Percentiles rank a stretch among this genome's conserved stretches.
phyloP scores from a whole-genome alignment of 345 rosid genomes.

The Lepidium didymum region DNA sequence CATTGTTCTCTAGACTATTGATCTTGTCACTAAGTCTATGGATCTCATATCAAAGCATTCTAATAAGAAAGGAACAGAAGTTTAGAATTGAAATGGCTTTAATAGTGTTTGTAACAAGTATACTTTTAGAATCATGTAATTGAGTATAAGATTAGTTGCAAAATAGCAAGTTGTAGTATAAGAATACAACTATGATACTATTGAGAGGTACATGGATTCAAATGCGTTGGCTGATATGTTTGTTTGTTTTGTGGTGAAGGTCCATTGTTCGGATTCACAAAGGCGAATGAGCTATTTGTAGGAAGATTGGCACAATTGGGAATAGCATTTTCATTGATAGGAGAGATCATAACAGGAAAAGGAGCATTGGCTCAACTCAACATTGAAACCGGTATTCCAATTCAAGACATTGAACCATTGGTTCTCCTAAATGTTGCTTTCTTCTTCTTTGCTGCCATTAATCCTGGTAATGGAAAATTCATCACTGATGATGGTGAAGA shows the following conservation, averaged over 20 bases:
- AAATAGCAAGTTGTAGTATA: no score
- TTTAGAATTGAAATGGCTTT: neutral
- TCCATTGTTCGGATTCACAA: constrained; percentile 91
- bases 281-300: constrained; percentile 84
- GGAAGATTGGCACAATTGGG: constrained; percentile 97
- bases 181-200: neutral
- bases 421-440: constrained; percentile 81
- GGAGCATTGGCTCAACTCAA: constrained; percentile 97
- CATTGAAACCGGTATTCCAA: constrained; percentile 92
- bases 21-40: neutral
- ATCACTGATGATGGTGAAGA: constrained; percentile 68
- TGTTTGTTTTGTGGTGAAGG: constrained; percentile 38
- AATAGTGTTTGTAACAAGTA: neutral
- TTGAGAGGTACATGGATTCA: constrained; percentile 28
- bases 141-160: no score
- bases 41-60: neutral
- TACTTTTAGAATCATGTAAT: neutral
- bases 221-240: constrained; percentile 43
- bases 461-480: constrained; percentile 91
- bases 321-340: constrained; percentile 86
- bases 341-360: constrained; percentile 88
- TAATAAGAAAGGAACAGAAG: neutral
- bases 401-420: constrained; percentile 82
- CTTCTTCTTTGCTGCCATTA: constrained; percentile 89
- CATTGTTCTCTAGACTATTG: neutral